Conservation (phyloP, 78 protist genomes). For the Speleostelium caveatum region DNA sequence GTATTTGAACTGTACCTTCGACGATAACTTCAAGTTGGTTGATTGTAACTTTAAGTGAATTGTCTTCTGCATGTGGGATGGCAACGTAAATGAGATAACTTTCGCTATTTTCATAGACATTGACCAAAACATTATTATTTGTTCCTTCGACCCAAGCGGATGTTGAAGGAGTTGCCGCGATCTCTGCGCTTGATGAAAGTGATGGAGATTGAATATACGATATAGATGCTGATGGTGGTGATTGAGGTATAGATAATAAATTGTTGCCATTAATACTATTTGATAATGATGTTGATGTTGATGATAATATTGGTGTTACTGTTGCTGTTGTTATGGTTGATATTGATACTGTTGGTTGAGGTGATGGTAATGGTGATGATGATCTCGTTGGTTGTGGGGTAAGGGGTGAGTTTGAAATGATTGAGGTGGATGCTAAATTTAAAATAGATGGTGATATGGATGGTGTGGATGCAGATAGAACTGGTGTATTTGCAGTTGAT, state of each 20-base stretch:
- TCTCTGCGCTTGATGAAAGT: not conserved
- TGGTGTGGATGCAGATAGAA: not conserved
- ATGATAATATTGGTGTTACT: not conserved
- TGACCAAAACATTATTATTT: constrained; percentile 35
- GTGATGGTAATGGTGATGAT: not conserved
- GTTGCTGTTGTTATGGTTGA: not conserved
- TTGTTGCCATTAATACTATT: not conserved
- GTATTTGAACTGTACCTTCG: constrained; percentile 39
- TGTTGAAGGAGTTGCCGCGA: not conserved
- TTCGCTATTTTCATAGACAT: constrained; percentile 45
- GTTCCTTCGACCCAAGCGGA: not conserved
- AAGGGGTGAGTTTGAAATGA: not conserved
- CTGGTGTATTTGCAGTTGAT: not conserved
- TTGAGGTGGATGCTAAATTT: not conserved
- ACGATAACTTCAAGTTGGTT: constrained; percentile 41
- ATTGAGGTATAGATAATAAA: not conserved
- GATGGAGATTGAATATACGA: not conserved
- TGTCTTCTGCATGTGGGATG: constrained; percentile 43
- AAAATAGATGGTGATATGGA: constrained; percentile 5
- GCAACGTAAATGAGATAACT: constrained; percentile 57
- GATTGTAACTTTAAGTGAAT: constrained; percentile 39
- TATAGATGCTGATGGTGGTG: not conserved
- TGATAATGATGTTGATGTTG: not conserved
- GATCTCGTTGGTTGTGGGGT: not conserved
- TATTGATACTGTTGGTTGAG: not conserved